Evolutionary conservation across 2,329 filamentous ascomycete genomes (phyloP).

Genomic region (Fusarium chuoi): DNA sequence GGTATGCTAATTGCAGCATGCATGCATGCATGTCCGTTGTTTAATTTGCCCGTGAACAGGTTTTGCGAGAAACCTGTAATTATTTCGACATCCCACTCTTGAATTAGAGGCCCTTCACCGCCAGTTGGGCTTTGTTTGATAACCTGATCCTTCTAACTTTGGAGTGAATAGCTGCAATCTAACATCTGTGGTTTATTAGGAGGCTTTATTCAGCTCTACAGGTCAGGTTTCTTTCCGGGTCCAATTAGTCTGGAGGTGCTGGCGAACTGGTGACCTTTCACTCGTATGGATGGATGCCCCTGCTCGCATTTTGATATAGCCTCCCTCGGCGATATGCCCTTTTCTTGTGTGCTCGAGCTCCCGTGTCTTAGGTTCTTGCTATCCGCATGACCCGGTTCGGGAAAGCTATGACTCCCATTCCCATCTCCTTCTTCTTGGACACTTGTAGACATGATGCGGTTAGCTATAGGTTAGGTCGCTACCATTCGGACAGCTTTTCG

Average conservation of each 20-base stretch:
- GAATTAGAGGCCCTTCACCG: constrained; percentile 35
- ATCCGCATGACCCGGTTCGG: background rate
- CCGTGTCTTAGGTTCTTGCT: background rate
- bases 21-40: constrained; percentile 40
- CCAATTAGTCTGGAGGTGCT: background rate
- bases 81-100: constrained; percentile 27
- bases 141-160: constrained; percentile 17
- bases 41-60: constrained; percentile 32
- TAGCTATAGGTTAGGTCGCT: constrained; percentile 4
- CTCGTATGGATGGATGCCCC: background rate
- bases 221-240: background rate
- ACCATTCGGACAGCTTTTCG: background rate
- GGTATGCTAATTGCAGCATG: constrained; percentile 29
- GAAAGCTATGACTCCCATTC: background rate
- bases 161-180: constrained; percentile 21
- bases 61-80: constrained; percentile 17
- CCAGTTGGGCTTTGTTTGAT: constrained; percentile 34
- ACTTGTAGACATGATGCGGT: background rate
- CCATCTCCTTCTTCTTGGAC: background rate
- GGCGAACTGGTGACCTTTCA: background rate
- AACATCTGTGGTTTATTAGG: constrained; percentile 8
- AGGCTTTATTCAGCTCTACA: background rate
- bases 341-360: background rate
- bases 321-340: constrained; percentile 3
- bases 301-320: background rate